A percentile compares a stretch with the other conserved stretches of the same genome.
Conservation (phyloP, 768 basidiomycete species). For the Podaxis sp. region DNA sequence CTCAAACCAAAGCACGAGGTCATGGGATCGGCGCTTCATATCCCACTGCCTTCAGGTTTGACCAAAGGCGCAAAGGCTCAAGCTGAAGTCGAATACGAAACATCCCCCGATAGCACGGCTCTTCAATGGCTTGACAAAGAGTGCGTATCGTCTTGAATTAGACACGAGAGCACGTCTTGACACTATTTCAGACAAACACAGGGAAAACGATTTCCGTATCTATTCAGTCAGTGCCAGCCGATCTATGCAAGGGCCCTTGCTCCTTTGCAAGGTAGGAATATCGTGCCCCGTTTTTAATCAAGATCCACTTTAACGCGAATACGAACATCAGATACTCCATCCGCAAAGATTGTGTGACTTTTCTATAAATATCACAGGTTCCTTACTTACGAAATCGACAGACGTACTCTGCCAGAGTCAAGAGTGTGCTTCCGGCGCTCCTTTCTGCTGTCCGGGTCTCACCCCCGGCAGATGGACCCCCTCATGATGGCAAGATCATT, state of each 20-base stretch:
- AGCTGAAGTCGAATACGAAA: slow-evolving; percentile 65
- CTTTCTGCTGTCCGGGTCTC: slow-evolving; percentile 82
- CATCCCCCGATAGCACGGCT: slow-evolving; percentile 73
- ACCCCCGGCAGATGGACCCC: slow-evolving; percentile 67
- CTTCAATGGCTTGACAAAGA: slow-evolving; percentile 88
- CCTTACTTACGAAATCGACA: slow-evolving; percentile 25
- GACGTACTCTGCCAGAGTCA: slow-evolving; percentile 84
- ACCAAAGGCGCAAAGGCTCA: slow-evolving; percentile 46
- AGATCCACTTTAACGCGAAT: not conserved
- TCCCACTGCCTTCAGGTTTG: slow-evolving; percentile 49
- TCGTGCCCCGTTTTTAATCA: not conserved
- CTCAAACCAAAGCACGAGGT: slow-evolving; percentile 61
- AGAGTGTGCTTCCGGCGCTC: slow-evolving; percentile 80
- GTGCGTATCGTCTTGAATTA: slow-evolving; percentile 35
- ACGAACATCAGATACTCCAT: slow-evolving; percentile 66
- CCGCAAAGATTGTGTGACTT: slow-evolving; percentile 72
- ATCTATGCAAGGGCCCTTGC: slow-evolving; percentile 82
- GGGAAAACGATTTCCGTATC: slow-evolving; percentile 78
- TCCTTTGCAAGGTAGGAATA: slow-evolving; percentile 68
- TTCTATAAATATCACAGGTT: not conserved
- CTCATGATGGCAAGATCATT: slow-evolving; percentile 71
- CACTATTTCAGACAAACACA: slow-evolving; percentile 66
- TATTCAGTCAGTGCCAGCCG: slow-evolving; percentile 94
- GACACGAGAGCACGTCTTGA: not conserved
- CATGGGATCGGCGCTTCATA: slow-evolving; percentile 75